A percentile compares a stretch with the other conserved stretches of the same genome.
phyloP scores from a whole-genome alignment of 345 rosid genomes.

The Gossypium rotundifolium region DNA sequence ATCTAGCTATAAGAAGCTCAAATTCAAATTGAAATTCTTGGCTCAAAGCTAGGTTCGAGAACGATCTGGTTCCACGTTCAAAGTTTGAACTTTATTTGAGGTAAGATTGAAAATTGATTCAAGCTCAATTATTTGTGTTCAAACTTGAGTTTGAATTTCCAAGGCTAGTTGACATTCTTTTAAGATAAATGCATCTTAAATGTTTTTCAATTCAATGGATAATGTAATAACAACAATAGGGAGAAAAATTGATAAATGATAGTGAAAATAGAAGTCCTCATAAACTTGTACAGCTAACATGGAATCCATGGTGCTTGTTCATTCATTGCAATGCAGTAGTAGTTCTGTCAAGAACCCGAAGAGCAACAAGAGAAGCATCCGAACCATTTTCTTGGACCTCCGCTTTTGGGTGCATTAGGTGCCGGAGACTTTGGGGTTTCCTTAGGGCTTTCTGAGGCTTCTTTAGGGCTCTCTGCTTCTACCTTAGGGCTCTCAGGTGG shows the following conservation, averaged over 20 bases:
- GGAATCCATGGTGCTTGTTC: slow-evolving; percentile 39
- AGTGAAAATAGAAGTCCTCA: neutral
- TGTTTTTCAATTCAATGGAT: neutral
- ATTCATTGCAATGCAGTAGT: neutral
- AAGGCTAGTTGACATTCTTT: neutral
- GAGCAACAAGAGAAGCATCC: slow-evolving; percentile 58
- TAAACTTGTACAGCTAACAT: slow-evolving; percentile 20
- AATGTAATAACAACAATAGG: neutral
- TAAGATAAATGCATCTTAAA: neutral
- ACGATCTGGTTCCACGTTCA: neutral
- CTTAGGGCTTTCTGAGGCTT: neutral
- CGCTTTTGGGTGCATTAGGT: slow-evolving; percentile 19
- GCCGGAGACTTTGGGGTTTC: slow-evolving; percentile 14
- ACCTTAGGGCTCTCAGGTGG: neutral
- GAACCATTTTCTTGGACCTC: slow-evolving; percentile 37
- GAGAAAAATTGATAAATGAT: neutral
- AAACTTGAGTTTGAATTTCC: too few relatives aligned
- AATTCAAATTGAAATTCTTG: neutral
- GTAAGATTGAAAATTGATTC: too few relatives aligned
- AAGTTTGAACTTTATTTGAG: neutral
- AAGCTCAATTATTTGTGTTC: too few relatives aligned
- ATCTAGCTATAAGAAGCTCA: neutral
- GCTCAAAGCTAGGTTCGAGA: neutral
- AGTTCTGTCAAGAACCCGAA: slow-evolving; percentile 10
- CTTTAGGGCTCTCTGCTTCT: slow-evolving; percentile 2